Evolutionary conservation across 225 moss, liverwort and hornwort species (phyloP), one percentile per base, ranked within the genome.

Genomic region (Climacium dendroides): DNA sequence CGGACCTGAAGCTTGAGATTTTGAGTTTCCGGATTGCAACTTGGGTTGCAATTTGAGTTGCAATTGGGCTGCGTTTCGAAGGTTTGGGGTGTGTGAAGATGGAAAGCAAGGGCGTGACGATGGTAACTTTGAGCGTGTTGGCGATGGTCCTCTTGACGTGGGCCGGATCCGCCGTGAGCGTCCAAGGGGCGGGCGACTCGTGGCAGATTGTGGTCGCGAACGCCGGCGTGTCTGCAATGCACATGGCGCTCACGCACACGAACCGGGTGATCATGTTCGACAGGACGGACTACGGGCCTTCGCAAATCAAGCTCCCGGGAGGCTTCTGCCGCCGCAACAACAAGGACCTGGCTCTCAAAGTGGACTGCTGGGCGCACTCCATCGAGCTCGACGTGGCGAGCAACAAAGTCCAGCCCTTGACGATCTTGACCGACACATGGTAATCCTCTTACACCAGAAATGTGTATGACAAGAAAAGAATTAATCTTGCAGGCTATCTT

Each of bases 301-400:
- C 95, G 0, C 87, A 91, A 70, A 86, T 95, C 89, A 88, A 85
- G 79, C 90, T 95, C 23, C 87, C 95, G 19, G 66, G 83, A 1
- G 94, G 95, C 3, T 84, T n/a, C 83, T 96, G 96, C 85, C 92
- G 96, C 23, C 79, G 53, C 28, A 86, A 92, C 77, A 85, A 20
- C 80, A 88, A 66, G 2, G 95, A 96, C 76, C 62, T 92, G 28
- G 93, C 90, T 7, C 90, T 95, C 52, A 90, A 88, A 54, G 90
- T 91, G 39, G 96, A 96, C 60, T 96, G 96, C 90, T 93, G 91
- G 94, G 96, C 96, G 57, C 96, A 96, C 37, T 92, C 95, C 60
- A 87, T 91, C 67, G 91, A 92, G 71, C 87, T 87, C 79, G 87
- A 90, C 45, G 15, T 92, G 19, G 90, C 74, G 32, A 52, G 86